These are phyloP conservation scores for Coniosporium tulheliwenetii DNA, from an alignment of 2,329 filamentous ascomycete genomes.

Conservation along the genomic window DNA sequence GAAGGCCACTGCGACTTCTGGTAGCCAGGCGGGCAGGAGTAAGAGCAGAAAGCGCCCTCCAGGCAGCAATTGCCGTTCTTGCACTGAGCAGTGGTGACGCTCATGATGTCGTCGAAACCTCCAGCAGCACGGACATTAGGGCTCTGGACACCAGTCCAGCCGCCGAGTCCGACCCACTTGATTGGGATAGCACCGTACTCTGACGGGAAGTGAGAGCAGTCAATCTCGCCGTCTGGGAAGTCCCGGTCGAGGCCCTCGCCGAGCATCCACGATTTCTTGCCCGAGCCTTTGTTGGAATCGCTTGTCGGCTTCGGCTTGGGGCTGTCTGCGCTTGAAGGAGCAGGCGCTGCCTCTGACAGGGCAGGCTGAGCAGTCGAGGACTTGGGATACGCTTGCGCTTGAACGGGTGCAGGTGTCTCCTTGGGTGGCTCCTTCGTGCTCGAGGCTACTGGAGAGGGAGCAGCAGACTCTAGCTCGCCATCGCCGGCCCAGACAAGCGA, in stretches of 20 bases:
- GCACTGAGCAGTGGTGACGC: constrained; percentile 47
- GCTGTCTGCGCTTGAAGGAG: constrained; percentile 8
- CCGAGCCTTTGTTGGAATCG: constrained; percentile 2
- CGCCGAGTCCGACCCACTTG: constrained; percentile 51
- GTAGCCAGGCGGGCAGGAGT: constrained; percentile 81
- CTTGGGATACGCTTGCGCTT: constrained; percentile 1
- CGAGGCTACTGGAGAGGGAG: constrained; percentile 1
- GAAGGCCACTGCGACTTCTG: constrained; percentile 83
- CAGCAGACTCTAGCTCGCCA: constrained; percentile 21
- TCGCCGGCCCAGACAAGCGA: constrained; percentile 48
- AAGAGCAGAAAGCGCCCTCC: constrained; percentile 65
- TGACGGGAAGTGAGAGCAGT: constrained; percentile 61
- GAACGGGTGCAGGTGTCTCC: not conserved
- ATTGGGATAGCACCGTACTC: constrained; percentile 64
- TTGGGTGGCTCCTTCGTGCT: not conserved
- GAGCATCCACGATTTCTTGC: not conserved
- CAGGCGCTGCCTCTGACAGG: constrained; percentile 9
- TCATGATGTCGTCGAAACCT: constrained; percentile 39
- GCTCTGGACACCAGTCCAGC: constrained; percentile 69
- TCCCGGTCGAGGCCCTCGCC: constrained; percentile 43
- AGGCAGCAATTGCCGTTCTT: constrained; percentile 41
- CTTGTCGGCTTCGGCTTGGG: constrained; percentile 6
- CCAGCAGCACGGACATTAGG: constrained; percentile 7
- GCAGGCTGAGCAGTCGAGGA: constrained; percentile 2
- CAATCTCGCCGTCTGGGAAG: constrained; percentile 62